phyloP scores from a whole-genome alignment of 495 filamentous ascomycete genomes.

The Recurvomyces mirabilis region DNA sequence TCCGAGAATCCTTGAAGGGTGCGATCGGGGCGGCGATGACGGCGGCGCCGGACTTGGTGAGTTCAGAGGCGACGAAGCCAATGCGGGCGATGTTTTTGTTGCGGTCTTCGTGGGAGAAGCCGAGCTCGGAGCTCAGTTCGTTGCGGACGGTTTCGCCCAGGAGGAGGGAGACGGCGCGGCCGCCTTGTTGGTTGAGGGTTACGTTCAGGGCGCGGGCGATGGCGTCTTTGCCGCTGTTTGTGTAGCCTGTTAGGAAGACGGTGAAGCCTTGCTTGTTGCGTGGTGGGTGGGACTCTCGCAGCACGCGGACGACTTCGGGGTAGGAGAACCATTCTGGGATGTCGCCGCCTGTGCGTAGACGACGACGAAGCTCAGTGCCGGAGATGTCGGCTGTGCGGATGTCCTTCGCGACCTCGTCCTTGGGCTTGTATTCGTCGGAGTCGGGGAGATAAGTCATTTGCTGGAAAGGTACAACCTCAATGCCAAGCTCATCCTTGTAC shows the following conservation, averaged over 20 bases:
- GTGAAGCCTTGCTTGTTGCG: constrained; percentile 89
- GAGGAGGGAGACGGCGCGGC: constrained; percentile 83
- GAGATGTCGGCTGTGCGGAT: constrained; percentile 92
- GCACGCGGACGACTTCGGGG: constrained; percentile 92
- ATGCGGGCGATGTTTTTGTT: constrained; percentile 94
- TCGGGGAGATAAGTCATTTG: constrained; percentile 98
- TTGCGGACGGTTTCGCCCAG: constrained; percentile 89
- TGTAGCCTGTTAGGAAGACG: constrained; percentile 93
- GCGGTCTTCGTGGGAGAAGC: constrained; percentile 87
- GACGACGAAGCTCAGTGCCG: constrained; percentile 84
- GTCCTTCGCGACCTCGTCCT: constrained; percentile 75
- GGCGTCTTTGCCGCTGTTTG: constrained; percentile 92
- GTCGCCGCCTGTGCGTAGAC: constrained; percentile 77
- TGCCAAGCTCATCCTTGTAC: constrained; percentile 89
- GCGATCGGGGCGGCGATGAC: constrained; percentile 98
- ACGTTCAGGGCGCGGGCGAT: constrained; percentile 93
- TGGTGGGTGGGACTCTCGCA: constrained; percentile 87
- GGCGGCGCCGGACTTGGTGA: constrained; percentile 83
- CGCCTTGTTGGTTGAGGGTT: constrained; percentile 95
- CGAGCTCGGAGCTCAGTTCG: constrained; percentile 89
- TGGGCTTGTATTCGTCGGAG: constrained; percentile 86
- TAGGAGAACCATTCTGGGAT: constrained; percentile 99
- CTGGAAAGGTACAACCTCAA: constrained; percentile 98
- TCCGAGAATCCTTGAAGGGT: constrained; percentile 68
- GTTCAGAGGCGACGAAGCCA: constrained; percentile 87